These are phyloP conservation scores for Trichoderma asperelloides DNA, from an alignment of 495 filamentous ascomycete species.

Conservation along the genomic window DNA sequence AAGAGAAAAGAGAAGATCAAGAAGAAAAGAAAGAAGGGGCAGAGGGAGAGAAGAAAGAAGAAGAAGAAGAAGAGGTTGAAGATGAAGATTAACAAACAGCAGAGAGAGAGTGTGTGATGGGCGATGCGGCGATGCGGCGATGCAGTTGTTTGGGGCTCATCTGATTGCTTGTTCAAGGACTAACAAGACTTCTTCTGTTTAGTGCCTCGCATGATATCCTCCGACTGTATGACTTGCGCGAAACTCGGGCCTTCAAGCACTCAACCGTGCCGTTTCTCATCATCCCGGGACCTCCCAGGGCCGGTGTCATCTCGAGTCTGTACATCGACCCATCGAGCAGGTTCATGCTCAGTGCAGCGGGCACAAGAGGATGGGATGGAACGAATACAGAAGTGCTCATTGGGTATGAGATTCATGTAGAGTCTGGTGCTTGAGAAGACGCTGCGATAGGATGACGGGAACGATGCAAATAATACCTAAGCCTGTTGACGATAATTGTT, in stretches of 20 bases:
- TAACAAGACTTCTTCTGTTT: background rate
- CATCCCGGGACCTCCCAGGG: conserved; percentile 79
- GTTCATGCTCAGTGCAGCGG: conserved; percentile 84
- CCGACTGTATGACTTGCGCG: conserved; percentile 78
- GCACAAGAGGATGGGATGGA: conserved; percentile 96
- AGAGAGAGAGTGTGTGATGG: no score
- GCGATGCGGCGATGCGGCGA: no score
- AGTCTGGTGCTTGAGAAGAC: background rate
- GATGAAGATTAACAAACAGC: no score
- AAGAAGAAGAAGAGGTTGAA: background rate
- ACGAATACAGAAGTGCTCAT: conserved; percentile 80
- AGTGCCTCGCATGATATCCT: conserved; percentile 92
- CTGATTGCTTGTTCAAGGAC: background rate
- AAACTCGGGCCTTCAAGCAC: conserved; percentile 55
- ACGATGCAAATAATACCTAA: background rate
- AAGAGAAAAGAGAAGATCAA: background rate
- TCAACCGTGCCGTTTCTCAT: conserved; percentile 88
- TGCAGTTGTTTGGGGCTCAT: background rate
- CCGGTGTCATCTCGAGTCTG: conserved; percentile 76
- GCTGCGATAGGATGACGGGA: background rate
- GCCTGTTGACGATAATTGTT: background rate
- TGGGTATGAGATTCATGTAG: conserved; percentile 71
- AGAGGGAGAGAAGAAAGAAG: background rate
- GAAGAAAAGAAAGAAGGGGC: background rate
- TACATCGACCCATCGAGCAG: conserved; percentile 81